A percentile compares a stretch with the other conserved stretches of the same genome.
Conservation (phyloP, 2,329 filamentous ascomycete species). For the Trichoderma breve region DNA sequence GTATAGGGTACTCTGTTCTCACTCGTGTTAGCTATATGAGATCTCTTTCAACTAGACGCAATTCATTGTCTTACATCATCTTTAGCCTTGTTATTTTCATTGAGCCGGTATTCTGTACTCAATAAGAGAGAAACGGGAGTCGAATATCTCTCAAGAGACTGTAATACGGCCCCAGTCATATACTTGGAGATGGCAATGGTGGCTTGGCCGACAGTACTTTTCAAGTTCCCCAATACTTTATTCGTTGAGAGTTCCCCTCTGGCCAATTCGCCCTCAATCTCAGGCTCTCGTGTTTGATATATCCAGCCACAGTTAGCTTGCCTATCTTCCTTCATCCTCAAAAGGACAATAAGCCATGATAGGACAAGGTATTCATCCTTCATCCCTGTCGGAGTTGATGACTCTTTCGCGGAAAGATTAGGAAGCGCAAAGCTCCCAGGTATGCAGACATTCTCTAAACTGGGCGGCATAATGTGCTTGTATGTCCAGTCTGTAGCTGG, state of each 20-base stretch:
- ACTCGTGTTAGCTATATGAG: background rate
- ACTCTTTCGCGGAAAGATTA: background rate
- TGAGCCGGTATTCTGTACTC: background rate
- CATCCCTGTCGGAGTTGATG: background rate
- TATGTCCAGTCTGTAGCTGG: background rate
- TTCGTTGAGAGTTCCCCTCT: background rate
- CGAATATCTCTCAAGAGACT: background rate
- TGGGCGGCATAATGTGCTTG: background rate
- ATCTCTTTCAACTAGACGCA: background rate
- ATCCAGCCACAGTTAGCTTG: constrained; percentile 36
- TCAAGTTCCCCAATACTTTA: background rate
- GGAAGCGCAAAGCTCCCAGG: background rate
- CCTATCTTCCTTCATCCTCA: constrained; percentile 41
- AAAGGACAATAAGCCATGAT: constrained; percentile 45
- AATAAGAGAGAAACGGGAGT: background rate
- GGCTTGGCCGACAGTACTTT: background rate
- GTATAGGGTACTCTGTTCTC: background rate
- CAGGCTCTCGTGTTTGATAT: background rate
- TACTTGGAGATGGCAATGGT: background rate
- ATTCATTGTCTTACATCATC: background rate
- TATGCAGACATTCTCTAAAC: background rate
- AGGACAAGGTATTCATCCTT: constrained; percentile 40
- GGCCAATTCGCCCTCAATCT: background rate
- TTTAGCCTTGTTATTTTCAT: background rate
- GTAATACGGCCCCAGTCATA: too few relatives aligned